A percentile compares a stretch with the other conserved stretches of the same genome.
Conservation (phyloP, 768 basidiomycete genomes). For the Trametes villosa region DNA sequence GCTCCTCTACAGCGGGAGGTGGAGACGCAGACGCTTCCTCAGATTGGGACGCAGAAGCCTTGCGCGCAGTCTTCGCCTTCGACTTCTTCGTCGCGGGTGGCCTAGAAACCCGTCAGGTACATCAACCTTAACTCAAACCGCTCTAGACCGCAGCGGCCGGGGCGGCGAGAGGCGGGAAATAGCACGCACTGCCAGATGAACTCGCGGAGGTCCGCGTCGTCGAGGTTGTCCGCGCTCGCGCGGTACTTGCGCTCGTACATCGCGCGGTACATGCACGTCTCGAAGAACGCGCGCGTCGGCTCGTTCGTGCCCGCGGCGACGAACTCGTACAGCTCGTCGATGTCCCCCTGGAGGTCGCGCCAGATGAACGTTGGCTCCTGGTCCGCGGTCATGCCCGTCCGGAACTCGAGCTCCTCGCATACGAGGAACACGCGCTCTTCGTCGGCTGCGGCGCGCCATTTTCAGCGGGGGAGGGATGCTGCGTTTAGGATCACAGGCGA, state of each 20-base stretch:
- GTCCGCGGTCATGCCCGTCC: conserved; percentile 63
- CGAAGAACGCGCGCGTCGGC: conserved; percentile 86
- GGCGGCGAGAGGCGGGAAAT: too few relatives aligned
- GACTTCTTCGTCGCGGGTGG: conserved; percentile 31
- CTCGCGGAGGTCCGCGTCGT: conserved; percentile 71
- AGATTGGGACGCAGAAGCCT: conserved; percentile 21
- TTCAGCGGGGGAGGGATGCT: conserved; percentile 9
- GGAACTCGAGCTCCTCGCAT: conserved; percentile 88
- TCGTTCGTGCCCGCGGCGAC: conserved; percentile 74
- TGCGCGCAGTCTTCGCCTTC: conserved; percentile 23
- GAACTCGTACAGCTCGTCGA: conserved; percentile 94
- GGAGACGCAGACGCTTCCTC: conserved; percentile 17
- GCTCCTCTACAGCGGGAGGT: conserved; percentile 19
- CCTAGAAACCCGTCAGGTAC: conserved; percentile 13
- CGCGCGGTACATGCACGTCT: conserved; percentile 92
- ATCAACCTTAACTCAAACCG: neutral
- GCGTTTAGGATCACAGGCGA: neutral
- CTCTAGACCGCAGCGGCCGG: too few relatives aligned
- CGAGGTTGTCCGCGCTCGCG: conserved; percentile 66
- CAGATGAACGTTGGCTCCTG: conserved; percentile 86
- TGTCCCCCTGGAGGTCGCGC: conserved; percentile 89
- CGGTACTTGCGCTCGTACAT: conserved; percentile 96
- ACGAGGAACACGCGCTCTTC: conserved; percentile 94
- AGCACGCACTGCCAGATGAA: conserved; percentile 81
- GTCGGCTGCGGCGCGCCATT: conserved; percentile 60